Conservation (phyloP, 306 rosid species). For the Pyrus pyrifolia region DNA sequence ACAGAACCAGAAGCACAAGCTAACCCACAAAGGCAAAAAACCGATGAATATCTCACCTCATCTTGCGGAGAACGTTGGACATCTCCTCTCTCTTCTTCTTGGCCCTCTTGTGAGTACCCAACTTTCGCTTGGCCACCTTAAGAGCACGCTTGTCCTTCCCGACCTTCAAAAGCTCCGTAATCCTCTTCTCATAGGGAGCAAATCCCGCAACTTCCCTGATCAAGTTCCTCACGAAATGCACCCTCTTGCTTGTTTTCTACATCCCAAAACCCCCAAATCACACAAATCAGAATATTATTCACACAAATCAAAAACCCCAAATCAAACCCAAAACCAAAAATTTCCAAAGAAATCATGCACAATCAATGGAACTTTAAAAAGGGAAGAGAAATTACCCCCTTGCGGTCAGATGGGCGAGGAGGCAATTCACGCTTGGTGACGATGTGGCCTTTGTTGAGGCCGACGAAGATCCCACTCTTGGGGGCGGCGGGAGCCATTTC, state of each 20-base stretch:
- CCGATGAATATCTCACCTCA: slow-evolving; percentile 34
- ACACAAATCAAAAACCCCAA: neutral
- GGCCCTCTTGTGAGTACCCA: slow-evolving; percentile 75
- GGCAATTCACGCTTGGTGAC: slow-evolving; percentile 66
- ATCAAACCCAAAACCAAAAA: neutral
- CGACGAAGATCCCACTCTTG: slow-evolving; percentile 53
- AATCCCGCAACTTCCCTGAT: slow-evolving; percentile 73
- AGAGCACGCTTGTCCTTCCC: slow-evolving; percentile 77
- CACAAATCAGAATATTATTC: neutral
- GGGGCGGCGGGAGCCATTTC: slow-evolving; percentile 69
- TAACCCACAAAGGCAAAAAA: neutral
- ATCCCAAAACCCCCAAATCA: neutral
- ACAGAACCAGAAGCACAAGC: neutral
- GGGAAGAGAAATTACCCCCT: slow-evolving; percentile 34
- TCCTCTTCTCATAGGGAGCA: slow-evolving; percentile 76
- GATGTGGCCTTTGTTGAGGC: slow-evolving; percentile 57
- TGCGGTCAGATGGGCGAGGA: slow-evolving; percentile 63
- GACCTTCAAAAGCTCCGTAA: slow-evolving; percentile 70
- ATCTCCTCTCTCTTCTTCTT: slow-evolving; percentile 83
- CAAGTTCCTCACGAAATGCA: slow-evolving; percentile 60
- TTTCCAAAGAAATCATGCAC: neutral
- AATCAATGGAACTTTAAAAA: neutral
- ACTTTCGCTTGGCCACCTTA: slow-evolving; percentile 69
- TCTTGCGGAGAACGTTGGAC: slow-evolving; percentile 66
- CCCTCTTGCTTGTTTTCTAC: slow-evolving; percentile 76